Conservation (phyloP, 352 stramenopile genomes). For the Phytophthora parvispora region DNA sequence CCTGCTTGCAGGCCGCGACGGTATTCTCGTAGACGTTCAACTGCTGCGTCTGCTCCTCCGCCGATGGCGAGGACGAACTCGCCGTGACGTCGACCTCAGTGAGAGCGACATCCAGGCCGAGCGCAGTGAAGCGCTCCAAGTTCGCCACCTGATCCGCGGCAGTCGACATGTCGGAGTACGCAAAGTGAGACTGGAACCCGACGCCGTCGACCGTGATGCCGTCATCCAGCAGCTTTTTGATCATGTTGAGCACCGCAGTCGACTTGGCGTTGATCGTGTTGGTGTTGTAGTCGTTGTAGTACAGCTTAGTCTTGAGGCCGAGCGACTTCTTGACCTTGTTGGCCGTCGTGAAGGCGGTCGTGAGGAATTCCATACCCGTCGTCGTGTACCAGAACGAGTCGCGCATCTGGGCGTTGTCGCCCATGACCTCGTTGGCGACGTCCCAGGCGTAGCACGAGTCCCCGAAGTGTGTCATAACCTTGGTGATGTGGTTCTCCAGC, state of each 20-base stretch:
- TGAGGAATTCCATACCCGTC: slow-evolving; percentile 40
- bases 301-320: slow-evolving; percentile 30
- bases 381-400: slow-evolving; percentile 44
- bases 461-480: slow-evolving; percentile 41
- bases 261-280: slow-evolving; percentile 42
- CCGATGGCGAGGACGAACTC: slow-evolving; percentile 17
- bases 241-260: slow-evolving; percentile 27
- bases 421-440: slow-evolving; percentile 47
- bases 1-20: slow-evolving; percentile 30
- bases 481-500: slow-evolving; percentile 43
- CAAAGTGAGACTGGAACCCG: slow-evolving; percentile 34
- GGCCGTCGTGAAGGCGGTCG: slow-evolving; percentile 41
- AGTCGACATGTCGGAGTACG: slow-evolving; percentile 3
- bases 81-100: slow-evolving; percentile 35
- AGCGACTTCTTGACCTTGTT: slow-evolving; percentile 35
- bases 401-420: slow-evolving; percentile 32
- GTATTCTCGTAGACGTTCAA: slow-evolving; percentile 27
- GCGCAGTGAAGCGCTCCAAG: slow-evolving; percentile 32
- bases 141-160: slow-evolving; percentile 25
- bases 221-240: slow-evolving; percentile 24
- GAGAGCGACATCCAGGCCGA: slow-evolving; percentile 37
- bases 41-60: slow-evolving; percentile 19
- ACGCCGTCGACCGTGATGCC: slow-evolving; percentile 30
- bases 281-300: slow-evolving; percentile 47
- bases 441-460: slow-evolving; percentile 44